Conservation (phyloP, 2,329 filamentous ascomycete species). For the Paecilomyces sp. region DNA sequence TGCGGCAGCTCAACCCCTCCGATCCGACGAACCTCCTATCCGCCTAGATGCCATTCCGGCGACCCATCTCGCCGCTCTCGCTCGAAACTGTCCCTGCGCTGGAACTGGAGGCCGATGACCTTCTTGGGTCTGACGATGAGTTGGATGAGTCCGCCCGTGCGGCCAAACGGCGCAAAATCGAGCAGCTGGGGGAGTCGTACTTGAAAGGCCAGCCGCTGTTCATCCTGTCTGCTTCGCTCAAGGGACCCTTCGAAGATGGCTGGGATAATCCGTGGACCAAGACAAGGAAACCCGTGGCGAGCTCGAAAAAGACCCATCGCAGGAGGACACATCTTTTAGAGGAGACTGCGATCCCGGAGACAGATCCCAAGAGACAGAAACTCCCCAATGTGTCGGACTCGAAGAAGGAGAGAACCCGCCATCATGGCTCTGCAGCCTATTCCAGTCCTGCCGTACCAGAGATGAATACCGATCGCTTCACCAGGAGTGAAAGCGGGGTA, state of each 20-base stretch:
- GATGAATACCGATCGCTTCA: background rate
- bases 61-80: slow-evolving; percentile 23
- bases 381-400: slow-evolving; percentile 9
- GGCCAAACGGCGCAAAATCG: slow-evolving; percentile 36
- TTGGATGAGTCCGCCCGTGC: slow-evolving; percentile 21
- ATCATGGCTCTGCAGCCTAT: background rate
- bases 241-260: slow-evolving; percentile 36
- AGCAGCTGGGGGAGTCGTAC: slow-evolving; percentile 34
- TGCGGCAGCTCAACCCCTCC: slow-evolving; percentile 10
- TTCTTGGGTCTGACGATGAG: slow-evolving; percentile 34
- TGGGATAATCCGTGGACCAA: slow-evolving; percentile 43
- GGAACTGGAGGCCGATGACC: slow-evolving; percentile 18
- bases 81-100: slow-evolving; percentile 25
- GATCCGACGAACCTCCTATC: slow-evolving; percentile 2
- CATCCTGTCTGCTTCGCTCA: slow-evolving; percentile 39
- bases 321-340: slow-evolving; percentile 4
- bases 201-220: slow-evolving; percentile 36
- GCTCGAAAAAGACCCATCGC: background rate
- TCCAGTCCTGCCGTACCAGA: slow-evolving; percentile 2
- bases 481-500: background rate
- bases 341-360: slow-evolving; percentile 20
- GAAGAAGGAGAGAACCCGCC: slow-evolving; percentile 7
- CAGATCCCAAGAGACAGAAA: slow-evolving; percentile 15
- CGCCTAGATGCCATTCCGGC: slow-evolving; percentile 25
- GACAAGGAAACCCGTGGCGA: slow-evolving; percentile 8